Percentiles rank a stretch among this genome's conserved stretches.
Evolutionary conservation across 768 basidiomycete genomes (phyloP).

Genomic region (Chalciporus piperatus): DNA sequence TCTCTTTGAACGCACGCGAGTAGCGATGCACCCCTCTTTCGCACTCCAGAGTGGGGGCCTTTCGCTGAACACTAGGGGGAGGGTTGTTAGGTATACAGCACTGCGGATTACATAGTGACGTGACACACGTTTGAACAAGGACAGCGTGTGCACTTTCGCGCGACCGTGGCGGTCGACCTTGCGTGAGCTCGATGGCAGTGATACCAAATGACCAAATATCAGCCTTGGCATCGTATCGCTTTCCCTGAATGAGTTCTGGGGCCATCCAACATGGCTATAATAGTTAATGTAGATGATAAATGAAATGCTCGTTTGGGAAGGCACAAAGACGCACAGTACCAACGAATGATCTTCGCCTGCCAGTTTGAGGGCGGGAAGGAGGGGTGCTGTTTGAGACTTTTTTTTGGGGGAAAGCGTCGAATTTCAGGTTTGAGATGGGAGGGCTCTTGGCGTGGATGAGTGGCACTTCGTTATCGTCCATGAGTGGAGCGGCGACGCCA

Average conservation of each 20-base stretch:
- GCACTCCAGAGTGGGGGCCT: slow-evolving; percentile 73
- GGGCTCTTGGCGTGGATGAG: slow-evolving; percentile 14
- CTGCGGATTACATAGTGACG: slow-evolving; percentile 1
- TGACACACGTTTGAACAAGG: slow-evolving; percentile 65
- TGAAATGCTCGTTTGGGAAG: background rate
- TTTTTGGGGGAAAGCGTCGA: slow-evolving; percentile 28
- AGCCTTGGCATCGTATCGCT: slow-evolving; percentile 79
- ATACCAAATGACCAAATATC: slow-evolving; percentile 98
- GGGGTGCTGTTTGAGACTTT: slow-evolving; percentile 1
- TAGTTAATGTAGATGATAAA: background rate
- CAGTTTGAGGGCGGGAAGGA: slow-evolving; percentile 43
- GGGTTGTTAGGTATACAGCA: background rate
- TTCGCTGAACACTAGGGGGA: slow-evolving; percentile 61
- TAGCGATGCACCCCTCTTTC: slow-evolving; percentile 71
- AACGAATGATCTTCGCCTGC: slow-evolving; percentile 90
- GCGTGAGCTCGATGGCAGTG: slow-evolving; percentile 86
- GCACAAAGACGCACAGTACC: slow-evolving; percentile 61
- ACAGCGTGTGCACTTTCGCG: slow-evolving; percentile 72
- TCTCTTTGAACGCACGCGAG: slow-evolving; percentile 77
- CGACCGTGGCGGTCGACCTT: slow-evolving; percentile 84
- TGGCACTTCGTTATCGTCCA: slow-evolving; percentile 57
- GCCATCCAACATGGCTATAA: slow-evolving; percentile 93
- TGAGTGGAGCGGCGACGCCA: slow-evolving; percentile 84
- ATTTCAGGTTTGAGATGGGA: slow-evolving; percentile 34
- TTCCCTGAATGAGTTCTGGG: slow-evolving; percentile 85